phyloP scores from a whole-genome alignment of 257 asterid species.

The Solanum pimpinellifolium region DNA sequence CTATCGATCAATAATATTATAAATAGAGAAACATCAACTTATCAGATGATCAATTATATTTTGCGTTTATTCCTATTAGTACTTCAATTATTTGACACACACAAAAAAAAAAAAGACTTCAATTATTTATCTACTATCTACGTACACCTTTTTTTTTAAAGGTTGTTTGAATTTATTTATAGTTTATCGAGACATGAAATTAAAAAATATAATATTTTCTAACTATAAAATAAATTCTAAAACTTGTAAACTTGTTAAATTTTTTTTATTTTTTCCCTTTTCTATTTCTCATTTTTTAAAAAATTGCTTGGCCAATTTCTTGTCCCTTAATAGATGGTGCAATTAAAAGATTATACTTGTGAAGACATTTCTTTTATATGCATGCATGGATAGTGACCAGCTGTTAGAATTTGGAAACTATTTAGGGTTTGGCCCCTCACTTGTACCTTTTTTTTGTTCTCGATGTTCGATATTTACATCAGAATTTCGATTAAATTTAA shows the following conservation, averaged over 20 bases:
- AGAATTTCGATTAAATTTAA: not conserved
- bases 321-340: not conserved
- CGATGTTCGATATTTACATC: rapidly evolving
- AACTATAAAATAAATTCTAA: not conserved
- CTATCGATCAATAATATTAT: no score
- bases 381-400: not conserved
- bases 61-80: not conserved
- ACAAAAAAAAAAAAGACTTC: not conserved
- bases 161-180: not conserved
- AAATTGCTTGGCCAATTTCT: not conserved
- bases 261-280: not conserved
- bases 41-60: not conserved
- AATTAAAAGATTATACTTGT: not conserved
- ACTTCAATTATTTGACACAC: not conserved
- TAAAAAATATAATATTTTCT: not conserved
- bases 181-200: not conserved
- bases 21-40: not conserved
- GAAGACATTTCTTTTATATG: not conserved
- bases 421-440: not conserved
- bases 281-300: not conserved
- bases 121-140: not conserved
- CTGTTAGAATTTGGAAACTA: not conserved
- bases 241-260: not conserved
- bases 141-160: not conserved
- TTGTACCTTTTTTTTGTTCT: not conserved